Evolutionary conservation across 164 flowering plant genomes (phyloP), one percentile per base, ranked within the genome.

Genomic region (Taxillus chinensis): DNA sequence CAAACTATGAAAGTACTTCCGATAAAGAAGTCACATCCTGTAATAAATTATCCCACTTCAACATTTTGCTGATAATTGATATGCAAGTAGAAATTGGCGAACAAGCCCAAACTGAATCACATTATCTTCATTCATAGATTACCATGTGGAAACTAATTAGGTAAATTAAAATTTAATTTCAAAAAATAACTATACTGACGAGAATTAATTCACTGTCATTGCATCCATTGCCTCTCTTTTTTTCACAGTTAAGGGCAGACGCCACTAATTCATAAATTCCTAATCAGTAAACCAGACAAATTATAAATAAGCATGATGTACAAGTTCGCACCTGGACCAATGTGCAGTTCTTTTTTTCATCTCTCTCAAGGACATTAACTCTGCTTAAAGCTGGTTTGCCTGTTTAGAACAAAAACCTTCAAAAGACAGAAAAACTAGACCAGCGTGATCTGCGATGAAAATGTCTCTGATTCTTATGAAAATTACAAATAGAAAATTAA

Each of bases 361-460:
- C 75, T 74, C 91, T 83, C 74, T 81, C 86, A 65, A 87, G 82
- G 62, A 87, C 88, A 46, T 57, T 63, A 51, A 89, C 86, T 80
- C 77, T 81, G 78, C 91, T 89, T 64, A 80, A 63, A 57, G 93
- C 83, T 57, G 91, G 88, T 75, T 86, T 89, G 45, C 93, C 93
- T 89, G 73, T 38, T 59, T 12, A 57, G 14, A 41, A 41, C 12
- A 43, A 60, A 17, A 17, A 8, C 70, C 61, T 54, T 43, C 42
- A 15, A 67, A 68, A 43, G 37, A 39, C 10, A 40, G 48, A 67
- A 67, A 15, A 27, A 17, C 39, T 3, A 9, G 54, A 37, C 7
- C 39, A 8, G 57, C 37, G 12, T 54, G 27, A 27, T 27, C 27
- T 27, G 10, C 64, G 62, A 14, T 14, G 39, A 61, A 46, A 53